Base-by-base conservation (phyloP, 2,329 filamentous ascomycete genomes). In the Madurella fahalii region DNA sequence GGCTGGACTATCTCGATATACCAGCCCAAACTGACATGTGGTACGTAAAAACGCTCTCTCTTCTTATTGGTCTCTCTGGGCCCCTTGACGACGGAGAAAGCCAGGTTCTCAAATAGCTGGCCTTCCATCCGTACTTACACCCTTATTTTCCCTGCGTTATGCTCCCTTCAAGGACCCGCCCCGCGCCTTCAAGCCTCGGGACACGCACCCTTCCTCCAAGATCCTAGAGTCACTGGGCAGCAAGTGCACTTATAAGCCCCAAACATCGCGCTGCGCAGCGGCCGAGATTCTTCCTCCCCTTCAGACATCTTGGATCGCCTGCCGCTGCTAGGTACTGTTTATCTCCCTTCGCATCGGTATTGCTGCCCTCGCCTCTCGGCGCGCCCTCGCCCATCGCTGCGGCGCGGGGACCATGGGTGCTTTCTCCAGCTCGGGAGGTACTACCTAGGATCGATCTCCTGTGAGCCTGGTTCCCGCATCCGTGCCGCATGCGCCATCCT, bases 1-100 rank as follows among this genome's bases (percentile, higher is more conserved):
- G 75, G 68, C 71, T 81, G 67, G 77, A 80, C 63, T 82, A 80
- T 65, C 73, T 81, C 66, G 77, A 79, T 51, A 73, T 81, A 63
- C 74, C 73, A 52, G 69, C 74, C 49, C 72, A 75, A 63, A 66
- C 72, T 75, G 79, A 82, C 66, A 79, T 81, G 72, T 78, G 79
- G 79, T 82, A 68, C 67, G 79, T 77, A 47, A 32, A 40, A 31
- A 30, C 20, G 18, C 39, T 25, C 31, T 52, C 55, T 57, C 56
- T 50, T 60, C 47, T 53, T 49, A 57, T 60, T 64, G 52, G 55
- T 55, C 32, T 58, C 49, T 56, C 54, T 47, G 18, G 40, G 2
- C 15, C 34, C 7, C 34, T 32, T 17, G 41, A 34, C 43, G 4
- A 16, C 16, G 47, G 30, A 34, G 30, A 50, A 16, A 30, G 46